Conservation (phyloP, 2,329 filamentous ascomycete species). For the Aspergillus sp. region DNA sequence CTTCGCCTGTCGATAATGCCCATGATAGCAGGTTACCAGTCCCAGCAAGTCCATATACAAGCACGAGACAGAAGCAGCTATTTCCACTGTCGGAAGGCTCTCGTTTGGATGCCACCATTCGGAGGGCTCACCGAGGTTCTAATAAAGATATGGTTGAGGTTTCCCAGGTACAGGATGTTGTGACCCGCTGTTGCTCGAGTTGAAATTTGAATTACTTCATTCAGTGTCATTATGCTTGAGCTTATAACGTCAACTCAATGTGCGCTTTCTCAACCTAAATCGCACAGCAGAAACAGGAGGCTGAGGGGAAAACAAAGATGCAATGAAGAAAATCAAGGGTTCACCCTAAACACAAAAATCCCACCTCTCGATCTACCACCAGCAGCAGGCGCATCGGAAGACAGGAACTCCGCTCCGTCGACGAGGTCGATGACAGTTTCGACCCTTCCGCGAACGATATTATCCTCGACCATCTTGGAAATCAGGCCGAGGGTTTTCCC, state of each 20-base stretch:
- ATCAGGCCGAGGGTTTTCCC: slow-evolving; percentile 39
- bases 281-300: neutral
- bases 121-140: too few species aligned
- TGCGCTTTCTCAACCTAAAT: neutral
- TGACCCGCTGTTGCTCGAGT: too few species aligned
- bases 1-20: neutral
- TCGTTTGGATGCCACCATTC: too few species aligned
- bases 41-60: too few species aligned
- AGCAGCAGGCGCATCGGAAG: slow-evolving; percentile 33
- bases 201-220: too few species aligned
- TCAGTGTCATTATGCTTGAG: too few species aligned
- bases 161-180: too few species aligned
- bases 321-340: slow-evolving; percentile 9
- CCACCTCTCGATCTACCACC: slow-evolving; percentile 33
- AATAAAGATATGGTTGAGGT: too few species aligned
- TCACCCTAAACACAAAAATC: slow-evolving; percentile 41
- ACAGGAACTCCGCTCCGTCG: slow-evolving; percentile 40
- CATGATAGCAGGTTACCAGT: too few species aligned
- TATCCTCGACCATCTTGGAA: slow-evolving; percentile 39
- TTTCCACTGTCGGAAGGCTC: too few species aligned
- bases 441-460: slow-evolving; percentile 39
- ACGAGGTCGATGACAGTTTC: slow-evolving; percentile 40
- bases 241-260: too few species aligned
- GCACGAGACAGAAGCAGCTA: too few species aligned
- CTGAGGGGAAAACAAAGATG: neutral